Evolutionary conservation across 1,284 basidiomycete genomes (phyloP), one percentile per base, ranked within the genome.

Genomic region (Puccinia horiana): DNA sequence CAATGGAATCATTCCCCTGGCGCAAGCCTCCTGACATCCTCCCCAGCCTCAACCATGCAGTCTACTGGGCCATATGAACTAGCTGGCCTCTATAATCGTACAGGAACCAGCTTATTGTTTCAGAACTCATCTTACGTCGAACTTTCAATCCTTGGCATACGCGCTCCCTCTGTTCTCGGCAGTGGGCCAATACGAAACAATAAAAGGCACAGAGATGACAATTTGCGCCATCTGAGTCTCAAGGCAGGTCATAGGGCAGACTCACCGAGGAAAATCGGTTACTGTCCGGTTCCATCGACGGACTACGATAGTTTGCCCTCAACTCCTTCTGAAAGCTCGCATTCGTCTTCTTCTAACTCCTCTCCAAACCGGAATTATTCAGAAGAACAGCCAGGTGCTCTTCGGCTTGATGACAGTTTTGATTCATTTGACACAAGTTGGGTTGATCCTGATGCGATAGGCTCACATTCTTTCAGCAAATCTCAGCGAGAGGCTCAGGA

Each of bases 31-130:
- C 32, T 23, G 23, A 23, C 35, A 67, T 69, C 67, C 67, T 44
- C 40, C 44, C 23, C 44, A 26, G 18, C 1, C 44, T 44, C 67
- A 42, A 8, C 37, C 40, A 69, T 69, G 23, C 67, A 42, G 6
- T 47, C 67, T 29, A 32, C 29, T 49, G 37, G 42, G 5, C 20
- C 69, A 72, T 32, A n/a, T 52, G 23, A 72, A 29, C 47, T 49
- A 49, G 69, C 26, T 49, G 32, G 32, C 69, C 67, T 70, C 44
- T 52, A 72, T 72, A 16, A 72, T 52, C 69, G 44, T 44, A 18
- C 47, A 35, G 69, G 69, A 20, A 52, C 47, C 69, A 72, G 47
- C 16, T 47, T 35, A 1, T 54, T 73, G 32, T 32, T 54, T 14
- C 70, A 73, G 37, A 52, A 32, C 52, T 23, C 32, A 54, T 29